Evolutionary conservation across 2,329 filamentous ascomycete species (phyloP), one percentile per base, ranked within the genome.

Genomic region (Clarireedia homoeocarpa): DNA sequence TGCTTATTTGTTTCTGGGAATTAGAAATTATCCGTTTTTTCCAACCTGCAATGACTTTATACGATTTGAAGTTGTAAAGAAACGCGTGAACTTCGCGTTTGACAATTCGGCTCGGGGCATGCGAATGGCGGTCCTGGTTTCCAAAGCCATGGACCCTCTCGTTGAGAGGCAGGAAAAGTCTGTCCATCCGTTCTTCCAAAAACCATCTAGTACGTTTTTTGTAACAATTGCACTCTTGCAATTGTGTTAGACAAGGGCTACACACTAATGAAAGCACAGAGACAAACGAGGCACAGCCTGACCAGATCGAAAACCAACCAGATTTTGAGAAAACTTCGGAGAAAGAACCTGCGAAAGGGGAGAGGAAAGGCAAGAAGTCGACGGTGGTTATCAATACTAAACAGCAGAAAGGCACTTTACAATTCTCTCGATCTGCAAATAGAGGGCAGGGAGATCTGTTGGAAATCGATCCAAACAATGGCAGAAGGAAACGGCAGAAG

Each of bases 401-500:
- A 12, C 38, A 34, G 36, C 20, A 48, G n/a, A 30, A 44, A 36
- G 38, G 36, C n/a, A 24, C 36, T 20, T 39, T 34, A 46, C 20
- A 47, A 6, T 50, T 27, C 45, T 38, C 48, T 6, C 3, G 15
- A 38, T 9, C 39, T 47, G 17, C 48, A 39, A 40, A 34, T 27
- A 24, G 36, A 40, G 51, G 46, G 14, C 55, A 58, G 30, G 57
- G 61, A 48, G 64, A 64, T 20, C 34, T 65, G 3, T 49, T 65
- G 5, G 66, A 73, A 47, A 60, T 67, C 3, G 66, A 69, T 49
- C 60, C 56, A 15, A 68, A 67, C 20, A 63, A 69, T 34, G 64
- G 65, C 36, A 68, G 71, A 51, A 70, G 68, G 51, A 80, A 80
- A 61, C 72, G 77, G 53, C 71, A 67, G 53, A 76, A 73, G 60